Conservation (phyloP, 352 stramenopile genomes). For the Detonula confervacea region DNA sequence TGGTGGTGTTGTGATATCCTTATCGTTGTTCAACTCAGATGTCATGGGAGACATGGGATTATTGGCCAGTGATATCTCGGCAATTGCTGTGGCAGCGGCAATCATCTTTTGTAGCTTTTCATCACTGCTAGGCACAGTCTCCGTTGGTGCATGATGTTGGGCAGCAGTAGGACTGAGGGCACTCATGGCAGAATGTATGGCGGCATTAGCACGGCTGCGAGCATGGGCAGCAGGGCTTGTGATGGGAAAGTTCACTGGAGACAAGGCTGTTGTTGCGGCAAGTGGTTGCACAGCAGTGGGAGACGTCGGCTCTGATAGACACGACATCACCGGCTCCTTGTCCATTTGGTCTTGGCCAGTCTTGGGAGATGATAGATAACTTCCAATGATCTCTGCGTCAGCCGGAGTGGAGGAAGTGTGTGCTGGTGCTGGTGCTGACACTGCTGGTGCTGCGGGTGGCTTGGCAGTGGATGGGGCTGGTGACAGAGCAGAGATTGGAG, state of each 20-base stretch:
- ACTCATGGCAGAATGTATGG: no score
- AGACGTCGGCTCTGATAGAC: no score
- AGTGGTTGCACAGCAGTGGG: no score
- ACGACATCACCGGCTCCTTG: no score
- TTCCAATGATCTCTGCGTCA: not conserved
- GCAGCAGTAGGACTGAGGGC: not conserved
- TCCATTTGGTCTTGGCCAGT: no score
- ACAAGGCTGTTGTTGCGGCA: no score
- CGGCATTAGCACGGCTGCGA: no score
- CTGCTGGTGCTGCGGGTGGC: not conserved
- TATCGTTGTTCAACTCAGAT: no score
- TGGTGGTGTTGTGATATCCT: not conserved
- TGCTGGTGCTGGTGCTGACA: not conserved
- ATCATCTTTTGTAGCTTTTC: not conserved
- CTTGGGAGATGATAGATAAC: no score
- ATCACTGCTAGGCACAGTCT: not conserved
- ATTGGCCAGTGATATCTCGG: not conserved
- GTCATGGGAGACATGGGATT: not conserved
- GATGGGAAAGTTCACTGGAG: no score
- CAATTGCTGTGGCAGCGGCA: not conserved
- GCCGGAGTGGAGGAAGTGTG: not conserved
- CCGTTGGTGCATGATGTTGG: not conserved
- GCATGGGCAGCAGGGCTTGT: no score
- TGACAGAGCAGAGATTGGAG: not conserved
- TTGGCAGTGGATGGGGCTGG: not conserved